Percentiles rank a stretch among this genome's conserved stretches.
Conservation (phyloP, 169 alveolate genomes). For the Plasmodium malariae region DNA sequence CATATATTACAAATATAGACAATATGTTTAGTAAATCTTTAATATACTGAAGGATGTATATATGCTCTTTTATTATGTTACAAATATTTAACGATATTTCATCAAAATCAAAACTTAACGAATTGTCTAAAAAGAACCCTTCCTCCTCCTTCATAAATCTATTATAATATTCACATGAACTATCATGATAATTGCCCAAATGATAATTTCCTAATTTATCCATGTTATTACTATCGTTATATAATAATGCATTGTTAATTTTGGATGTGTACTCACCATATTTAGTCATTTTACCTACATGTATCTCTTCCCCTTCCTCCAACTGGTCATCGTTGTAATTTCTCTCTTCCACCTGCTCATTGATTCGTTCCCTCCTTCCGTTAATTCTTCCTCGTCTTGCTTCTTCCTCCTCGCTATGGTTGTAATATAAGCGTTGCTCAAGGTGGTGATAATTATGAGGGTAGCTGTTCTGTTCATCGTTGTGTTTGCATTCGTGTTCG, state of each 20-base stretch:
- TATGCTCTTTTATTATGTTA: slow-evolving; percentile 66
- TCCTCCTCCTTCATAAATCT: background rate
- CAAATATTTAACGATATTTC: slow-evolving; percentile 66
- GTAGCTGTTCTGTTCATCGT: background rate
- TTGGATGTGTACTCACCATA: too few relatives aligned
- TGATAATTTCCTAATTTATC: too few relatives aligned
- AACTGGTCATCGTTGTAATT: too few relatives aligned
- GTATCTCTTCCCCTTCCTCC: too few relatives aligned
- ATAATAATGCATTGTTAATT: too few relatives aligned
- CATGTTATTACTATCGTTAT: too few relatives aligned
- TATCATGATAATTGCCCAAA: too few relatives aligned
- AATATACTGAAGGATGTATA: slow-evolving; percentile 36
- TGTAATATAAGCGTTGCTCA: too few relatives aligned
- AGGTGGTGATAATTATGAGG: too few relatives aligned
- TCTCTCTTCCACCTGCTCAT: too few relatives aligned
- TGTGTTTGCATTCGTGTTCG: background rate
- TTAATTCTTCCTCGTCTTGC: background rate
- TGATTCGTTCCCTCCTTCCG: background rate
- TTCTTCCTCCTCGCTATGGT: background rate
- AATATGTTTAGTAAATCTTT: slow-evolving; percentile 47
- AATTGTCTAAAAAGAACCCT: background rate
- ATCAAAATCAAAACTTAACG: slow-evolving; percentile 38
- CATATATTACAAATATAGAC: slow-evolving; percentile 61
- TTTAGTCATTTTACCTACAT: too few relatives aligned
- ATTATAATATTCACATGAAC: background rate